phyloP scores from a whole-genome alignment of 2,329 filamentous ascomycete species.

The Xylaria sp. region DNA sequence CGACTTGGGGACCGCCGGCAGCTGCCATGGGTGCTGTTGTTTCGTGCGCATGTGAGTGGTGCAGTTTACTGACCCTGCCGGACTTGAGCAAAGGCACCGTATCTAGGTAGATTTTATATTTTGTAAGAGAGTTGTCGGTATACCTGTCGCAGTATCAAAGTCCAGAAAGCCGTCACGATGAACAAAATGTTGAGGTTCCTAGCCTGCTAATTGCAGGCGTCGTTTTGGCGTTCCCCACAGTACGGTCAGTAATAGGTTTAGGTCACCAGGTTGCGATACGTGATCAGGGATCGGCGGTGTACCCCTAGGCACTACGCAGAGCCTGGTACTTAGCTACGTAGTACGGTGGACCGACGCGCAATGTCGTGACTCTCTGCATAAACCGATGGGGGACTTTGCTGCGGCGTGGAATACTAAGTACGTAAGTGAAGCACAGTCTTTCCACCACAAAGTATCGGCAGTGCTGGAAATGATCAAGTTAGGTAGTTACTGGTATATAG shows the following conservation, averaged over 20 bases:
- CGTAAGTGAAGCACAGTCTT: not conserved
- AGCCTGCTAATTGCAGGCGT: slow-evolving; percentile 2
- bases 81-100: slow-evolving; percentile 42
- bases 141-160: no score
- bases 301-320: not conserved
- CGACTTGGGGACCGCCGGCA: slow-evolving; percentile 60
- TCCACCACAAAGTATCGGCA: no score
- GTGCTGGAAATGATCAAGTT: no score
- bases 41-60: slow-evolving; percentile 49
- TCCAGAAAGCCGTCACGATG: slow-evolving; percentile 5
- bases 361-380: not conserved
- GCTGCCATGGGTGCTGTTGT: slow-evolving; percentile 47
- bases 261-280: slow-evolving; percentile 12
- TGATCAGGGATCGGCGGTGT: slow-evolving; percentile 3
- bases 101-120: slow-evolving; percentile 1
- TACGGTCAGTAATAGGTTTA: slow-evolving; percentile 22
- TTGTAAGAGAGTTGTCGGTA: slow-evolving; percentile 29
- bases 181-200: slow-evolving; percentile 23
- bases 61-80: slow-evolving; percentile 23
- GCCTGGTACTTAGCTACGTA: no score
- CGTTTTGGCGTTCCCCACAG: slow-evolving; percentile 27
- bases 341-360: not conserved
- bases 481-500: no score
- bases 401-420: not conserved
- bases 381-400: slow-evolving; percentile 1